Conservation (phyloP, 2,329 filamentous ascomycete species). For the Trichoderma lentiforme region DNA sequence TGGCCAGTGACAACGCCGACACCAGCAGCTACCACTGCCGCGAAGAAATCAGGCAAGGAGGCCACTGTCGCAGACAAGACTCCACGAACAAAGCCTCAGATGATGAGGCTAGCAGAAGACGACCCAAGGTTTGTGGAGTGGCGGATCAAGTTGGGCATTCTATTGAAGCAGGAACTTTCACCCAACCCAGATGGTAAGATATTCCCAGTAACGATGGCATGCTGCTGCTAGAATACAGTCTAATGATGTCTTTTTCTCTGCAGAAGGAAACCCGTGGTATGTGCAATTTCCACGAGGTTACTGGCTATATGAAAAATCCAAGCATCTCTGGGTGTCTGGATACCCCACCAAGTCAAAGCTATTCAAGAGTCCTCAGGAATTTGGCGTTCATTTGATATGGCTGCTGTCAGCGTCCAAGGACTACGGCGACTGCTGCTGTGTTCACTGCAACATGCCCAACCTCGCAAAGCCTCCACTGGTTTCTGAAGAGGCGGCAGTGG, state of each 20-base stretch:
- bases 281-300: slow-evolving; percentile 45
- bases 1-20: slow-evolving; percentile 36
- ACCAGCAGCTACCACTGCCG: slow-evolving; percentile 16
- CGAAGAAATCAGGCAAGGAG: slow-evolving; percentile 39
- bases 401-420: slow-evolving; percentile 47
- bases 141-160: slow-evolving; percentile 44
- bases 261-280: slow-evolving; percentile 44
- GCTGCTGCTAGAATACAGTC: slow-evolving; percentile 18
- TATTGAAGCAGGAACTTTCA: slow-evolving; percentile 45
- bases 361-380: slow-evolving; percentile 53
- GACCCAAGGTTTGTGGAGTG: slow-evolving; percentile 45
- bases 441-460: slow-evolving; percentile 42
- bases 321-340: slow-evolving; percentile 49
- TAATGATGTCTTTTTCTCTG: neutral
- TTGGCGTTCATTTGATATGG: slow-evolving; percentile 52
- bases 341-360: slow-evolving; percentile 47
- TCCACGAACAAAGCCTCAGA: slow-evolving; percentile 41
- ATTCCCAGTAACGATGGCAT: neutral
- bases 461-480: slow-evolving; percentile 24
- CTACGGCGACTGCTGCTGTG: slow-evolving; percentile 50
- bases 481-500: slow-evolving; percentile 27
- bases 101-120: slow-evolving; percentile 41
- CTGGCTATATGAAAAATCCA: slow-evolving; percentile 47
- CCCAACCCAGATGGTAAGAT: slow-evolving; percentile 39
- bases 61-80: slow-evolving; percentile 31